Evolutionary conservation across 176 grass and related monocot species (phyloP).

Genomic region (Rhynchospora breviuscula): DNA sequence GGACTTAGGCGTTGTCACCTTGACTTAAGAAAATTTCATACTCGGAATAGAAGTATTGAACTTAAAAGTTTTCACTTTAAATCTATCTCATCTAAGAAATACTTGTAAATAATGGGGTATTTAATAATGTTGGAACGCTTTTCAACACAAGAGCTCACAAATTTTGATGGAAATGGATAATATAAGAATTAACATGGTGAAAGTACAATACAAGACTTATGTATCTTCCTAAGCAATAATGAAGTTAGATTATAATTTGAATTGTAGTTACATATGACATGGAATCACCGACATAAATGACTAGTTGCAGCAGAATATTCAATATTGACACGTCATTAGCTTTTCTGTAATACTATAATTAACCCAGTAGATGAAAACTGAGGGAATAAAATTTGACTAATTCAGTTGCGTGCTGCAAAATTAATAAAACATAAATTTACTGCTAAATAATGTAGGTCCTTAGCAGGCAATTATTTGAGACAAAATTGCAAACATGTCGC

Average conservation of each 20-base stretch:
- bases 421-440: not conserved
- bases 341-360: not conserved
- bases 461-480: not conserved
- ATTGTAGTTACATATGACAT: not conserved
- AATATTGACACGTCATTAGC: no score
- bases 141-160: not conserved
- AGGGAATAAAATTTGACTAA: not conserved
- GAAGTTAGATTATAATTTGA: not conserved
- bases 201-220: not conserved
- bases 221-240: not conserved
- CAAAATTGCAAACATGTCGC: not conserved
- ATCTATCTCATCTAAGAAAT: no score
- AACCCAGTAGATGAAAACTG: not conserved
- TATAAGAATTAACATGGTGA: not conserved
- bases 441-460: not conserved
- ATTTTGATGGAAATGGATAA: not conserved
- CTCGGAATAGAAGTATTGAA: not conserved
- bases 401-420: not conserved
- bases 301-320: not conserved
- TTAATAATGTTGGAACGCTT: no score
- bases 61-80: no score
- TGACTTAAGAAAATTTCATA: not conserved
- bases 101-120: no score
- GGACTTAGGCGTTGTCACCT: not conserved
- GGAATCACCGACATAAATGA: not conserved